phyloP scores from a whole-genome alignment of 2,329 filamentous ascomycete species.

The Pseudogymnoascus sp. region DNA sequence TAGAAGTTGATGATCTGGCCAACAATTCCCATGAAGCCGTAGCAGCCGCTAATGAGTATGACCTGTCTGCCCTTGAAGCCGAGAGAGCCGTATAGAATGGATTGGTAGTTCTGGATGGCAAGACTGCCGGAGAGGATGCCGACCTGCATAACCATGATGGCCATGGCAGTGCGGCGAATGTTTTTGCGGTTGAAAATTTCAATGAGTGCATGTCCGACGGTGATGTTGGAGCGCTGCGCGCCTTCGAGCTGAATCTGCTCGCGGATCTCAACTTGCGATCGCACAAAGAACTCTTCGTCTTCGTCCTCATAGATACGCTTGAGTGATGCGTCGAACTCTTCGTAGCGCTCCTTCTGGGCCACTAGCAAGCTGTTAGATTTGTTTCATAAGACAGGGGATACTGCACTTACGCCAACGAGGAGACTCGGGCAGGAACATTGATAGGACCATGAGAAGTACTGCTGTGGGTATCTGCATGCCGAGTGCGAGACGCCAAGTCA shows the following conservation, averaged over 20 bases:
- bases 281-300: conserved; percentile 20
- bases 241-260: conserved; percentile 23
- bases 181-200: conserved; percentile 28
- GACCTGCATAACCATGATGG: conserved; percentile 28
- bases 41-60: conserved; percentile 40
- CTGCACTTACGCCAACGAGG: conserved; percentile 17
- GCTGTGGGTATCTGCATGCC: conserved; percentile 22
- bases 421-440: conserved; percentile 15
- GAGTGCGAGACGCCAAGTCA: conserved; percentile 22
- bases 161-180: conserved; percentile 24
- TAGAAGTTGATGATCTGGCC: conserved; percentile 27
- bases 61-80: conserved; percentile 41
- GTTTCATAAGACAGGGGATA: neutral
- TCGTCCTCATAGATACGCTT: conserved; percentile 22
- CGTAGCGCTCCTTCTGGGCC: conserved; percentile 20
- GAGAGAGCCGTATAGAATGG: conserved; percentile 34
- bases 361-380: conserved; percentile 10
- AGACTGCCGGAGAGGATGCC: conserved; percentile 27
- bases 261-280: conserved; percentile 22
- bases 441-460: conserved; percentile 17
- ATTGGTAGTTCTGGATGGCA: conserved; percentile 31
- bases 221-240: neutral
- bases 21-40: conserved; percentile 30
- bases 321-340: conserved; percentile 23
- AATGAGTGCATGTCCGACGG: conserved; percentile 9